phyloP scores from a whole-genome alignment of 2,329 filamentous ascomycete species.

The Paramyrothecium roridum region DNA sequence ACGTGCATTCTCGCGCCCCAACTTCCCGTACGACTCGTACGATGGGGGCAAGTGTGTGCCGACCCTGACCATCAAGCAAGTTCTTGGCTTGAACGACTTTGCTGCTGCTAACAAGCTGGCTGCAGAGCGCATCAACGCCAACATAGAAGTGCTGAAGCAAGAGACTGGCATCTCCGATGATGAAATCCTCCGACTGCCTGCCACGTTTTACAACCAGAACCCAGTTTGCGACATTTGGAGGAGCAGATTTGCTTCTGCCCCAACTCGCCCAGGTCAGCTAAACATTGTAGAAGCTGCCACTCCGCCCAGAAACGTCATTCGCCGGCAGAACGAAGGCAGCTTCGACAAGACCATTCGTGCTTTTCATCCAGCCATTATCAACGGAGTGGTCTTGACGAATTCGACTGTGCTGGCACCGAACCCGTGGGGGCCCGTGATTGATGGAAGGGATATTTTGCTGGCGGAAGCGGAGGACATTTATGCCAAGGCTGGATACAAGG shows the following conservation, averaged over 20 bases:
- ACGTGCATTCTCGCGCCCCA: constrained; percentile 11
- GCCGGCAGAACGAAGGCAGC: not conserved
- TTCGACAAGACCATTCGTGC: not conserved
- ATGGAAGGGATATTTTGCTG: constrained; percentile 19
- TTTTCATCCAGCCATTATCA: constrained; percentile 13
- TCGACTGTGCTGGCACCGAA: constrained; percentile 12
- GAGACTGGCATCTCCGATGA: constrained; percentile 18
- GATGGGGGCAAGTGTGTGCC: constrained; percentile 9
- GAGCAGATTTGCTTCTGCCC: not conserved
- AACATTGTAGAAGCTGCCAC: not conserved
- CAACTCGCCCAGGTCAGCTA: not conserved
- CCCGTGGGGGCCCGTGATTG: constrained; percentile 21
- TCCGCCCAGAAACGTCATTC: not conserved
- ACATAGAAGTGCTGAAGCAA: constrained; percentile 14
- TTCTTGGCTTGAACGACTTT: constrained; percentile 9
- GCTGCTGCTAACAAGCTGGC: constrained; percentile 6
- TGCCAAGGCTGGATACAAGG: constrained; percentile 10
- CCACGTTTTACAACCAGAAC: constrained; percentile 8
- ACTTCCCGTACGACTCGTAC: not conserved
- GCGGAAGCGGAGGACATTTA: constrained; percentile 16
- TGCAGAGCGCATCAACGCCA: constrained; percentile 13
- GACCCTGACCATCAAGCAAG: constrained; percentile 10
- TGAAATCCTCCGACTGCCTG: constrained; percentile 18
- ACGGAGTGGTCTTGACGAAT: constrained; percentile 15
- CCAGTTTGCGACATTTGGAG: not conserved